Evolutionary conservation across 1,284 basidiomycete genomes (phyloP), one percentile per base, ranked within the genome.

Genomic region (Leccinum pachyderme): DNA sequence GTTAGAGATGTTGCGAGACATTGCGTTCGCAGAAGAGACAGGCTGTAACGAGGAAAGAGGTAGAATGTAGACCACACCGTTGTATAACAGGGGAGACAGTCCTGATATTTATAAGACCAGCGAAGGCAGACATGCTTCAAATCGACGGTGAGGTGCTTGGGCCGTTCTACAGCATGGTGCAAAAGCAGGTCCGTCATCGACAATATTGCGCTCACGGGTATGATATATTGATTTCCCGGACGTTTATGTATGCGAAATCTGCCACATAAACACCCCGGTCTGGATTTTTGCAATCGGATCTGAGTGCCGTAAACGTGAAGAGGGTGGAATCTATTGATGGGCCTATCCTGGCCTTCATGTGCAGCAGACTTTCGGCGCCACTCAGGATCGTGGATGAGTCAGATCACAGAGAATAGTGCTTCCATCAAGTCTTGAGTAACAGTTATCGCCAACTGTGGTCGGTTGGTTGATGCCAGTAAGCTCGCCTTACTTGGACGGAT

Each of bases 121-220:
- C 22, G 18, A 41, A 41, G 39, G 39, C 28, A 18, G 39, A 49
- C 55, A 50, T 31, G 18, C 24, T 28, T 11, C 28, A 2, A 24
- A 47, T 33, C 41, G 35, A 55, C 9, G 39, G 33, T 27, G 51
- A 44, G 28, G 47, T 22, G 28, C n/a, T 24, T 29, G 44, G 33
- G 15, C 44, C 33, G 22, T 44, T 56, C 24, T 47, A 67, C 66
- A 67, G 66, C 67, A 47, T 67, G 68, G 59, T 12, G 22, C n/a
- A 7, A 47, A 55, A 55, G 48, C 52, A 53, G 25, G 8, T 33
- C 48, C 58, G 60, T 29, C 45, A 47, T 47, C 53, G 54, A 54
- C 51, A 32, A 37, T n/a, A 32, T 32, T 32, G 31, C 1, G 41
- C 48, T 55, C 47, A n/a, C 65, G 55, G 54, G 59, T 53, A 47